Base-by-base conservation (phyloP, 768 basidiomycete genomes). In the Mycena crocata region DNA sequence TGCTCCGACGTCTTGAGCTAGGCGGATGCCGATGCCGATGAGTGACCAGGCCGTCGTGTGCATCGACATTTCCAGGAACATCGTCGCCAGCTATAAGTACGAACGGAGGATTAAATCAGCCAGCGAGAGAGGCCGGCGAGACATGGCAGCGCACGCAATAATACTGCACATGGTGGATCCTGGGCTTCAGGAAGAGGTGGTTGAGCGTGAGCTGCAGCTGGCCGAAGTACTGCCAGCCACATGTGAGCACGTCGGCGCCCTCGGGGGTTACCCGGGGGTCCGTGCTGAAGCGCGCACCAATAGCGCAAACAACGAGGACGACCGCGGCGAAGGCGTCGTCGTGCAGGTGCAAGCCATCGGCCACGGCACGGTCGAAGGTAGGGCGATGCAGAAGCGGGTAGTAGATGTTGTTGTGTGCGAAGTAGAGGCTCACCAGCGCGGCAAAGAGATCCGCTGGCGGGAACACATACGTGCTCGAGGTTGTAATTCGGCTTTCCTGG, bases 351-450 rank as follows among this genome's bases (percentile, higher is more conserved):
- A 87, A 70, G 0, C 83, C 84, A 5, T 85, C 82, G 1, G 72
- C 72, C 35, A 90, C 67, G 23, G 82, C 79, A 26, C 79, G 78
- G 34, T 89, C 83, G 69, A 96, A 93, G 3, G 86, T 86, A 0
- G 88, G 89, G 3, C 89, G 84, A 69, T 95, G 93, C 4, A 96
- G 81, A 6, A 95, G 80, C 0, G 93, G 93, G 0, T 85, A 72
- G 58, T 84, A 80, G n/a, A 83, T 67, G 72, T 94, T 91, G 60
- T 83, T 57, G 44, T 84, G 62, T 0, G 64, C 61, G 74, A 96
- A 96, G 71, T 90, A 95, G 26, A 87, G 78, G 45, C 90, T 83
- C 40, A 93, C 77, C 46, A 96, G 83, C 0, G 67, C 44, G 7
- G 66, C 44, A 12, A 87, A 79, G 44, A 95, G 83, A 50, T 88